phyloP scores from a whole-genome alignment of 768 basidiomycete species.

The Xanthoconium stramineum region DNA sequence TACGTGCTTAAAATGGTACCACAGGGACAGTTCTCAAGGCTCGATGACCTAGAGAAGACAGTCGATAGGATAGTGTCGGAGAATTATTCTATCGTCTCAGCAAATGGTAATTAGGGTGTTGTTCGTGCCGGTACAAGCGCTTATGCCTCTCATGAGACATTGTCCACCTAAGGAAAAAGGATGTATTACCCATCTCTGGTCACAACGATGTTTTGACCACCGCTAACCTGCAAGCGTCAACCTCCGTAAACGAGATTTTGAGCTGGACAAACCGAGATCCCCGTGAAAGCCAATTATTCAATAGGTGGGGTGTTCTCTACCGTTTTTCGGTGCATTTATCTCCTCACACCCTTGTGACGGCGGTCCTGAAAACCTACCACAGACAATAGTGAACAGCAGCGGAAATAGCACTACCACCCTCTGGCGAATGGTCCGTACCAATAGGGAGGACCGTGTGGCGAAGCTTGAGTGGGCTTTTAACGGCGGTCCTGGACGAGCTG shows the following conservation, averaged over 20 bases:
- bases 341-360: conserved; percentile 13
- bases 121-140: background rate
- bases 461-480: conserved; percentile 85
- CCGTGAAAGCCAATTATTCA: conserved; percentile 80
- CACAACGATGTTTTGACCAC: too few relatives aligned
- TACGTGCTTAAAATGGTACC: background rate
- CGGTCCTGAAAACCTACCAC: conserved; percentile 25
- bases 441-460: conserved; percentile 85
- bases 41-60: background rate
- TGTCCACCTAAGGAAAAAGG: background rate
- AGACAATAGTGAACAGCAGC: conserved; percentile 63
- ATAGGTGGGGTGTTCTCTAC: conserved; percentile 76
- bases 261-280: conserved; percentile 88
- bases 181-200: background rate
- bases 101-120: background rate
- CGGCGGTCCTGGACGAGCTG: conserved; percentile 79
- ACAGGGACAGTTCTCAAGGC: background rate
- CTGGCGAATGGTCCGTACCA: conserved; percentile 76
- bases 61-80: background rate
- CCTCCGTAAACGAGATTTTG: conserved; percentile 63
- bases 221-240: conserved; percentile 13
- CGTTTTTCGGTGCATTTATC: conserved; percentile 62
- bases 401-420: conserved; percentile 75
- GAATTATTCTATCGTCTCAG: background rate
- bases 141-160: background rate